Evolutionary conservation across 2,329 filamentous ascomycete genomes (phyloP).

Genomic region (Chaetomium globosum): DNA sequence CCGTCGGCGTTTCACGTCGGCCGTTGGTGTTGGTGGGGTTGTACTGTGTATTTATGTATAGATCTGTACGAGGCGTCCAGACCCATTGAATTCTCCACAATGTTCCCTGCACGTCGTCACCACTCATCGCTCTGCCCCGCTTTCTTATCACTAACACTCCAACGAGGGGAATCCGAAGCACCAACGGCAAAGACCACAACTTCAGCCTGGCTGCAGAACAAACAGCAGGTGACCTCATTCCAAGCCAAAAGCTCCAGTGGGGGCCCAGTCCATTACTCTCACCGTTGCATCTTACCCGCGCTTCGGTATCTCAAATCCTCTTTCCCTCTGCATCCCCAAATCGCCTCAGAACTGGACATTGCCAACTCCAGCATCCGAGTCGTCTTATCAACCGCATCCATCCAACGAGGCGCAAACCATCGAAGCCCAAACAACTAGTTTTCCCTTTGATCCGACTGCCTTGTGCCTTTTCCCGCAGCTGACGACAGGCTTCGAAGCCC

Average conservation of each 20-base stretch:
- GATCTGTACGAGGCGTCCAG: neutral
- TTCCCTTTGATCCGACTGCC: slow-evolving; percentile 16
- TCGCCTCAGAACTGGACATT: neutral
- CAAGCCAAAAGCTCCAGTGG: neutral
- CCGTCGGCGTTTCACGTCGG: neutral
- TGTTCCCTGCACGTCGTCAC: neutral
- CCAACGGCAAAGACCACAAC: neutral
- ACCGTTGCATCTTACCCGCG: neutral
- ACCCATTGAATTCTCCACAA: neutral
- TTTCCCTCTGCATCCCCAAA: neutral
- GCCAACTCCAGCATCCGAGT: neutral
- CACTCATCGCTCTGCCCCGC: neutral
- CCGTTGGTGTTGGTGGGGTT: neutral
- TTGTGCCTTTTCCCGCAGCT: slow-evolving; percentile 1
- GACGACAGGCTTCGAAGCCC: slow-evolving; percentile 17
- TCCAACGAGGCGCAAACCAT: slow-evolving; percentile 1
- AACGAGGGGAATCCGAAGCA: slow-evolving; percentile 10
- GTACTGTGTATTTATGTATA: neutral
- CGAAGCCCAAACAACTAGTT: slow-evolving; percentile 3
- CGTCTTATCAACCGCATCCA: neutral
- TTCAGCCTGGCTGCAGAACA: slow-evolving; percentile 11
- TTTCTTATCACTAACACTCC: slow-evolving; percentile 30
- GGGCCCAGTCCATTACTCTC: neutral
- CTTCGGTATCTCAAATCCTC: neutral
- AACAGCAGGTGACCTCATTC: slow-evolving; percentile 30